Percentiles rank a stretch among this genome's conserved stretches.
These are phyloP conservation scores for Achlya hypogyna DNA, from an alignment of 352 stramenopile species.

Conservation along the genomic window DNA sequence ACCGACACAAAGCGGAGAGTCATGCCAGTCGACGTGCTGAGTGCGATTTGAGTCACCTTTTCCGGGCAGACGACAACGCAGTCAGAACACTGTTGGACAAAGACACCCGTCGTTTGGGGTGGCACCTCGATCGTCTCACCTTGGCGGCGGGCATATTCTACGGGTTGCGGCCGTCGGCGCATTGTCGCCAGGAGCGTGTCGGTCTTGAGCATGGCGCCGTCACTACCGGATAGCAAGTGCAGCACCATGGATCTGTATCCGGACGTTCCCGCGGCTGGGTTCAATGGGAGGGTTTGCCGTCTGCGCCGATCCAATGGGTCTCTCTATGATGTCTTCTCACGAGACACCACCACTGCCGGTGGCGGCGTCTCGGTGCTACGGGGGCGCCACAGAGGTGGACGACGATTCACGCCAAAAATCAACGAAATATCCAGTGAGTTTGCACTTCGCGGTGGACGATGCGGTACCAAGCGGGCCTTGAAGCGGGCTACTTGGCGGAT, in stretches of 20 bases:
- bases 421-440: no score
- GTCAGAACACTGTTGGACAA: background rate
- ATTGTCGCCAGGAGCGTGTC: slow-evolving; percentile 1
- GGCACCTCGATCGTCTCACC: background rate
- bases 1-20: slow-evolving; percentile 3
- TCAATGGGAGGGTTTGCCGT: no score
- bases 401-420: no score
- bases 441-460: no score
- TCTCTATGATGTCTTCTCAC: background rate
- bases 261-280: background rate
- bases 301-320: background rate
- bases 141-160: background rate
- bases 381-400: no score
- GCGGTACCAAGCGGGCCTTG: no score
- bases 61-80: background rate
- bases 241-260: background rate
- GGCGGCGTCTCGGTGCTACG: no score
- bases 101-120: background rate
- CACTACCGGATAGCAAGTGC: no score
- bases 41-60: background rate
- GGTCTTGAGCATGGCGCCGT: background rate
- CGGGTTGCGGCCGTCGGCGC: background rate
- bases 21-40: background rate
- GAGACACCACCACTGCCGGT: no score
- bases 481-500: no score